Base-by-base conservation (phyloP, 768 basidiomycete genomes). In the Tulasnella sp. region DNA sequence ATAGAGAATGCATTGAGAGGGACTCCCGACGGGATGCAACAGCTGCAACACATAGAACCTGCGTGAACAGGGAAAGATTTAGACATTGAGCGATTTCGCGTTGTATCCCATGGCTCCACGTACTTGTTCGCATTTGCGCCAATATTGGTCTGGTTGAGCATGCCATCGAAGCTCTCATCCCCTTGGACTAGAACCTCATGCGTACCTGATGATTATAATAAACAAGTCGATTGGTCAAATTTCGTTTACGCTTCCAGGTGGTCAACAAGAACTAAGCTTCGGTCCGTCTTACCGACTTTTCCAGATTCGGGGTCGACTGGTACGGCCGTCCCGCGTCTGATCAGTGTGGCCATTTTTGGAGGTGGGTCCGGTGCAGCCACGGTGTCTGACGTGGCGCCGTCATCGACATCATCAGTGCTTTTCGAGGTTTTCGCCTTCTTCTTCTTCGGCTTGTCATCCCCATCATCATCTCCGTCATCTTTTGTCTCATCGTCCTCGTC, bases 21-120 rank as follows among this genome's bases (percentile, higher is more conserved):
- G 17, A 34, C 49, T 62, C 30, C 57, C 58, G 22, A 62, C 27
- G n/a, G 56, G 50, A 34, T 64, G 61, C 9, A 64, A 38, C 17
- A 64, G 58, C 44, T 64, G 61, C 25, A 64, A 41, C 11, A 62
- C 61, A 31, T 63, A 63, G 63, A 63, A 62, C 27, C 61, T 62
- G 25, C 1, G 29, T 44, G 38, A 43, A 11, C 12, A 49, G 7
- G 50, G 54, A 25, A 49, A 59, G 27, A 3, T 1, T 38, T 15
- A 7, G 58, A 2, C 15, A 38, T n/a, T n/a, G n/a, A n/a, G n/a
- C 34, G 41, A 2, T 12, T 15, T 12, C 3, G n/a, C n/a, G 5
- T 43, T 44, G 29, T 4, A 21, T 19, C 27, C 44, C 12, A 53
- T 24, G 7, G 12, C 12, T 17, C n/a, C 53, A 25, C 42, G 2